These are phyloP conservation scores for Plenodomus tracheiphilus DNA, from an alignment of 2,329 filamentous ascomycete genomes.

Conservation along the genomic window DNA sequence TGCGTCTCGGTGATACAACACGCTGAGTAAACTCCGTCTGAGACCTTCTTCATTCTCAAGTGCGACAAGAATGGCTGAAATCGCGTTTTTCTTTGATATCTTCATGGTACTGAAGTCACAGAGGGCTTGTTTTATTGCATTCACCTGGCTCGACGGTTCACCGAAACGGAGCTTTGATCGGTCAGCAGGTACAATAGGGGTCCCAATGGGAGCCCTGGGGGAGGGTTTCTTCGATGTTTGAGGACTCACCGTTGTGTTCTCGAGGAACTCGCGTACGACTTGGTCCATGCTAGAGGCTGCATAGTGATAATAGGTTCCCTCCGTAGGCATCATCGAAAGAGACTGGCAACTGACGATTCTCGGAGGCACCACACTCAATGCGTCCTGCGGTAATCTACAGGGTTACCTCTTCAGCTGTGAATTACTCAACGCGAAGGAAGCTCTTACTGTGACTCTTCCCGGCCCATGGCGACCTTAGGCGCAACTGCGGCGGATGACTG, in stretches of 20 bases:
- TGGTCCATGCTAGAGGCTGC: conserved; percentile 3
- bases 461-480: background rate
- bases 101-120: conserved; percentile 17
- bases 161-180: conserved; percentile 27
- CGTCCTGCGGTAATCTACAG: too few species aligned
- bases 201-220: background rate
- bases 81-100: conserved; percentile 26
- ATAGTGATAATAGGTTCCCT: background rate
- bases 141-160: conserved; percentile 20
- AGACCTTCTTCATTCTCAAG: conserved; percentile 25
- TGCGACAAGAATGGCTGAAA: conserved; percentile 19
- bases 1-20: conserved; percentile 29
- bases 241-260: conserved; percentile 22
- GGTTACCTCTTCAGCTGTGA: too few species aligned
- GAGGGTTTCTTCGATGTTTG: background rate
- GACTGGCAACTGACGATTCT: background rate
- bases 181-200: background rate
- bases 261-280: conserved; percentile 20
- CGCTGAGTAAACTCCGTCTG: conserved; percentile 21
- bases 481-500: background rate
- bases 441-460: background rate
- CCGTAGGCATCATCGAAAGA: background rate
- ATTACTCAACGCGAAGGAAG: too few species aligned
- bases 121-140: conserved; percentile 19
- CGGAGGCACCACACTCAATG: background rate